Evolutionary conservation across 495 filamentous ascomycete genomes (phyloP), one percentile per base, ranked within the genome.

Genomic region (Bryoglossum gracile): DNA sequence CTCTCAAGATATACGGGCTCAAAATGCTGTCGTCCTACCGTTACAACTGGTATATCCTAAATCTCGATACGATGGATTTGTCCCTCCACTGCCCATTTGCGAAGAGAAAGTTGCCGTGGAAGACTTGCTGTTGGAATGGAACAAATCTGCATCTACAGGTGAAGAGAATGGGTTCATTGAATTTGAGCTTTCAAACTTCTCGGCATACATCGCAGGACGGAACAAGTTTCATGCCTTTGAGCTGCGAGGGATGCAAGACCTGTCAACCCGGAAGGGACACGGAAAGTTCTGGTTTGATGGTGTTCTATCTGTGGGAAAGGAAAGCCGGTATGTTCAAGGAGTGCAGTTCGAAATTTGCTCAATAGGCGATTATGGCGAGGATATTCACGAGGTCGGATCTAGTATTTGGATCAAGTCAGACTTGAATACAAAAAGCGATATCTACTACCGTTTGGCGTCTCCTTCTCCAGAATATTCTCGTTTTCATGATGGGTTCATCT

Each of bases 321-420:
- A 38, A 2, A 43, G 48, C 0, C 60, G 63, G 13, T 84, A 74
- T 54, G 66, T 87, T 2, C 61, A 72, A 33, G 61, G 53, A 28
- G 66, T 85, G 4, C 70, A 71, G 8, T 82, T 87, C 48, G 50
- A 60, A 1, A 63, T 68, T 19, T 62, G 84, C 9, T 78, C 82
- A 0, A 74, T 87, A 26, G 84, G 81, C 19, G 80, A 81, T 46
- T 87, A 87, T 64, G 76, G 74, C 3, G 54, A 66, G 14, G 45
- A 59, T 0, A 44, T 63, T n/a, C 60, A 71, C 38, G 66, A 66
- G 3, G 74, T 81, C 45, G 63, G 56, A 17, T 68, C 62, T 8
- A 65, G 76, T 23, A 72, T 87, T 17, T 86, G 79, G 75, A 74
- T 87, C 23, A 73, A 78, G 35, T 81, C 81, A 0, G 59, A 68